These are phyloP conservation scores for Eucalyptus cladocalyx DNA, from an alignment of 345 rosid genomes.

Conservation along the genomic window DNA sequence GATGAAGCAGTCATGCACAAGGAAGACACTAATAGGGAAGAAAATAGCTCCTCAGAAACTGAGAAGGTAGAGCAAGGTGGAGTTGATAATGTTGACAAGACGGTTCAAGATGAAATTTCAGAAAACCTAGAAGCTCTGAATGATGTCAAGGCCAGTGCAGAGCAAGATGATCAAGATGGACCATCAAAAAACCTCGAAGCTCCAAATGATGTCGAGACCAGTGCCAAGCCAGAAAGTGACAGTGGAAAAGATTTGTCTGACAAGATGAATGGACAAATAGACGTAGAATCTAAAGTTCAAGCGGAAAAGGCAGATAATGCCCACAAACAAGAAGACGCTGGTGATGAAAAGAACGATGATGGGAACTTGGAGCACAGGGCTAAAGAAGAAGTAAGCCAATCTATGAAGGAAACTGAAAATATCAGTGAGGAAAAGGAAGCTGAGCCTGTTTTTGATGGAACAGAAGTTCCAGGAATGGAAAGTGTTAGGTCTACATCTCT, in stretches of 20 bases:
- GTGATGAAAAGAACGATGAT: background rate
- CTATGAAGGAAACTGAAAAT: constrained; percentile 8
- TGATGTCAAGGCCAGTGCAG: background rate
- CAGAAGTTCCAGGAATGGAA: constrained; percentile 35
- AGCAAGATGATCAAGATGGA: constrained; percentile 1
- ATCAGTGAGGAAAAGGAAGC: constrained; percentile 11
- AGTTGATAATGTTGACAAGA: background rate
- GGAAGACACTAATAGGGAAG: background rate
- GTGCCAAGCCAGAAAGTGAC: constrained; percentile 2
- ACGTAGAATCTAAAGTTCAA: background rate
- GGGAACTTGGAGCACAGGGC: background rate
- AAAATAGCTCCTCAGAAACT: background rate
- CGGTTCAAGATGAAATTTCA: background rate
- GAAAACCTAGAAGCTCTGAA: background rate
- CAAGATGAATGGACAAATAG: background rate
- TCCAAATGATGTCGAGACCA: background rate
- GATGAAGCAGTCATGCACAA: background rate
- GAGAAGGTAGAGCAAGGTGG: background rate
- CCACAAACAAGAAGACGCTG: background rate
- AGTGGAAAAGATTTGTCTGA: background rate
- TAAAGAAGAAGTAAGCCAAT: background rate
- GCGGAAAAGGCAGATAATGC: background rate
- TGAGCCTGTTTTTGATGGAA: constrained; percentile 40
- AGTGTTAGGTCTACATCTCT: constrained; percentile 11
- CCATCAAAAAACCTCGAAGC: constrained; percentile 7